Evolutionary conservation across 192 early-diverging fungal species (phyloP), one percentile per base, ranked within the genome.

Genomic region (Oehlia diaphana): DNA sequence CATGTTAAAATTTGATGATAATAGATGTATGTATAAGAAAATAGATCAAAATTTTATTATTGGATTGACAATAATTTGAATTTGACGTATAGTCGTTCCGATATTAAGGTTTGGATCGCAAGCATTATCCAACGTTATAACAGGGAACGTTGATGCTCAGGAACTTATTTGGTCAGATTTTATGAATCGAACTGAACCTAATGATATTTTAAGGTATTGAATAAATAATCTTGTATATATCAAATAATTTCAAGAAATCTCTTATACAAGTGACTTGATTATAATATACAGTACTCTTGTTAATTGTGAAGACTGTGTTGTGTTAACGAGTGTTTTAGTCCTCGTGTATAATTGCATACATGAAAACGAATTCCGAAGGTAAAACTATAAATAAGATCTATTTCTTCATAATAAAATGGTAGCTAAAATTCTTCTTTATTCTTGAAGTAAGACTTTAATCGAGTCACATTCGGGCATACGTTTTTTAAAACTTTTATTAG

Each of bases 401-500:
- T 28, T 72, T 50, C 26, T 49, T 49, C 28, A 3, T 8, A 33
- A 66, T 31, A 10, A 66, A 66, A 14, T 31, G 19, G 31, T n/a
- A 9, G 13, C 28, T 65, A 65, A 66, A 13, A 13, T 31, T 19
- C 14, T 31, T 19, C 21, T 21, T 37, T 26, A n/a, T 26, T 26
- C 5, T 31, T 37, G 16, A 37, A 69, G 67, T 8, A 69, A 37
- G 67, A 10, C 35, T 39, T 69, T 78, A 66, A 23, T 78, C n/a
- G 39, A 44, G n/a, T 78, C 76, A 13, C 23, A 14, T 8, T 23
- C 62, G 26, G 76, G 76, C 5, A 50, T 28, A 12, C 64, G 49
- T 26, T 16, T 78, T 50, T 50, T 78, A 53, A 49, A 68, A 78
- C n/a, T 31, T 31, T 31, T 78, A 49, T 78, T 78, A 49, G 26